phyloP scores from a whole-genome alignment of 306 rosid genomes.

The Cucumis melo region DNA sequence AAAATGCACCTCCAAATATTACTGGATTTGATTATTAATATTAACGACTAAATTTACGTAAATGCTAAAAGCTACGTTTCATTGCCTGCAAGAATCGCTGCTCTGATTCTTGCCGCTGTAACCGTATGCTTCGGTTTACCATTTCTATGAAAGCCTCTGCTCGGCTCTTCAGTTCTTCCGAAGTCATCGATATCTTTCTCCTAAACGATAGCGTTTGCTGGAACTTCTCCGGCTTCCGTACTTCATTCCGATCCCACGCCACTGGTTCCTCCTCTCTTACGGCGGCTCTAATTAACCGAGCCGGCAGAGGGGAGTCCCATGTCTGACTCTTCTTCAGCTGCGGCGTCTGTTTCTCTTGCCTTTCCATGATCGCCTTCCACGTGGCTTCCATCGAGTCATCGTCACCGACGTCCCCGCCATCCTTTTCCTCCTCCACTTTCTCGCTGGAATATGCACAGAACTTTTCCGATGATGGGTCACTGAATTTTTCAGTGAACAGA shows the following conservation, averaged over 20 bases:
- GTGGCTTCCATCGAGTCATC: conserved; percentile 38
- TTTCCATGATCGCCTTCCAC: conserved; percentile 44
- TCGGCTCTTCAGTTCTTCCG: conserved; percentile 46
- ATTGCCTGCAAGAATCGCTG: conserved; percentile 26
- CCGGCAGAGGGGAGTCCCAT: conserved; percentile 25
- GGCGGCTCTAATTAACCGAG: conserved; percentile 14
- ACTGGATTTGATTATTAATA: not conserved
- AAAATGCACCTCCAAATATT: not conserved
- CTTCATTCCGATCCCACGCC: conserved; percentile 48
- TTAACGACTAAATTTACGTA: not conserved
- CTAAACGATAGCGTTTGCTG: conserved; percentile 36
- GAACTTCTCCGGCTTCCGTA: conserved; percentile 57
- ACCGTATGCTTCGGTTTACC: conserved; percentile 40
- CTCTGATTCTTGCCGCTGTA: conserved; percentile 72
- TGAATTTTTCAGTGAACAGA: conserved; percentile 6
- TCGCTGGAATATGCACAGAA: not conserved
- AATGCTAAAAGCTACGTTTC: not conserved
- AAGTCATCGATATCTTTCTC: conserved; percentile 58
- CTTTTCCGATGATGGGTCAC: conserved; percentile 17
- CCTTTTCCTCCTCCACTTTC: not conserved
- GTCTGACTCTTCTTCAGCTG: conserved; percentile 40
- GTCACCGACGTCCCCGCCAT: conserved; percentile 5
- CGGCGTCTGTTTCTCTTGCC: conserved; percentile 12
- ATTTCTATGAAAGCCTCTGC: conserved; percentile 59
- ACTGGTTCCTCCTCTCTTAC: conserved; percentile 26